Base-by-base conservation (phyloP, 2,329 filamentous ascomycete genomes). In the Aspergillus flavus region DNA sequence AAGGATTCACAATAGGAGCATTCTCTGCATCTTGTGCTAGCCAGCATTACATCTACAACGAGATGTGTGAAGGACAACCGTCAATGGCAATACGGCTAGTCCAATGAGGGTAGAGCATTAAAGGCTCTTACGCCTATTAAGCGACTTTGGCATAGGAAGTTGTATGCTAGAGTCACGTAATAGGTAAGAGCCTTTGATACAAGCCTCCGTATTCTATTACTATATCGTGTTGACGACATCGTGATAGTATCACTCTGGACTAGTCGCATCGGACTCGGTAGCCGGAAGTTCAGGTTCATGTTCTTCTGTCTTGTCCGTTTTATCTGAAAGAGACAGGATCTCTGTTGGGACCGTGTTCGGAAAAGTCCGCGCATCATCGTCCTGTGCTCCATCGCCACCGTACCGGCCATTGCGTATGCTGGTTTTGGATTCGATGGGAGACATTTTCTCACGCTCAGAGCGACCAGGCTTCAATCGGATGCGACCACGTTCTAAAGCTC, bases 401-500 rank as follows among this genome's bases (percentile, higher is more conserved):
- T 61, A 59, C 32, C 70, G 69, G 2, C 61, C 66, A 58, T 69
- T 66, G 36, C 64, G 67, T 16, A 66, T 64, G 43, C 70, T 70
- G 14, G 68, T 63, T 43, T 71, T 74, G 10, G 76, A 76, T 26
- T 73, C 75, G 1, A 72, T 75, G 19, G 76, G 76, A 10, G 76
- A 78, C 63, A 69, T 64, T 19, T 72, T 71, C 59, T 66, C 62
- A 45, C 70, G 71, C 57, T 79, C 77, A 5, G 74, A 71, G 23
- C 68, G 68, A 48, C 71, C 76, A 11, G 76, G 74, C 57, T 77
- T 75, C 48, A 79, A 61, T 61, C 76, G 73, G 46, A 77, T 62
- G 14, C 69, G 72, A 23, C 77, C 77, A 30, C 72, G 71, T 59
- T 79, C 77, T 41, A 79, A 63, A 16, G 75, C 76, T 21, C 73